Conservation (phyloP, 163 green algal species). For the Picocystis sp. region DNA sequence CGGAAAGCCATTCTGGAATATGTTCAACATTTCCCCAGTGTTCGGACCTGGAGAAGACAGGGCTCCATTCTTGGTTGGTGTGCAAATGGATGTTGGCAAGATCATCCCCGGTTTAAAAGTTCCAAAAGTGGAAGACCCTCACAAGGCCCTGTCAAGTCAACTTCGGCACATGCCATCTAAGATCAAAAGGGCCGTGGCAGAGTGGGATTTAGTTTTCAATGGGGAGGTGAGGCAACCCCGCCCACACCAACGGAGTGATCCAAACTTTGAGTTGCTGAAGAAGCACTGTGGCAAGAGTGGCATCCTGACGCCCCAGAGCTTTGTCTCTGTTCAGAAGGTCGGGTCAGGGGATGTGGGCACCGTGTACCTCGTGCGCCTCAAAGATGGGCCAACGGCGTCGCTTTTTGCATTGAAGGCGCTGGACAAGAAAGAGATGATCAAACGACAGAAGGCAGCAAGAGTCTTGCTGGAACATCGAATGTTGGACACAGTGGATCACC, state of each 20-base stretch:
- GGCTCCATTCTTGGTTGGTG: conserved; percentile 65
- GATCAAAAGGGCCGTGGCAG: too few species aligned
- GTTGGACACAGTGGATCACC: conserved; percentile 73
- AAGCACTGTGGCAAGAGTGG: too few species aligned
- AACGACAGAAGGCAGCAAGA: conserved; percentile 72
- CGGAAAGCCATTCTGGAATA: conserved; percentile 73
- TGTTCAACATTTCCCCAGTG: conserved; percentile 75
- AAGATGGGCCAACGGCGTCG: conserved; percentile 1
- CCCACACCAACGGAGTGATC: too few species aligned
- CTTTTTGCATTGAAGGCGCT: conserved; percentile 92
- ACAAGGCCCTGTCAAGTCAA: too few species aligned
- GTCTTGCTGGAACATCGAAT: conserved; percentile 18
- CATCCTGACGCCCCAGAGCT: too few species aligned
- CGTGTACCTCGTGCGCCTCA: conserved; percentile 85
- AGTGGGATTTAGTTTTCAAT: too few species aligned
- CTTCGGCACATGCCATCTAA: too few species aligned
- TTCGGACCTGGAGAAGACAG: conserved; percentile 24
- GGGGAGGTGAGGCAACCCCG: too few species aligned
- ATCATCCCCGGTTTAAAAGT: neutral
- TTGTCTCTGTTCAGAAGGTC: conserved; percentile 62
- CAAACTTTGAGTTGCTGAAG: too few species aligned
- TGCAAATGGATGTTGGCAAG: conserved; percentile 67
- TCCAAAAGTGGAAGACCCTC: too few species aligned
- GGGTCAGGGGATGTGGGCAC: conserved; percentile 55
- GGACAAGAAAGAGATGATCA: conserved; percentile 91